Base-by-base conservation (phyloP, 2,329 filamentous ascomycete genomes). In the Monosporascus sp. region DNA sequence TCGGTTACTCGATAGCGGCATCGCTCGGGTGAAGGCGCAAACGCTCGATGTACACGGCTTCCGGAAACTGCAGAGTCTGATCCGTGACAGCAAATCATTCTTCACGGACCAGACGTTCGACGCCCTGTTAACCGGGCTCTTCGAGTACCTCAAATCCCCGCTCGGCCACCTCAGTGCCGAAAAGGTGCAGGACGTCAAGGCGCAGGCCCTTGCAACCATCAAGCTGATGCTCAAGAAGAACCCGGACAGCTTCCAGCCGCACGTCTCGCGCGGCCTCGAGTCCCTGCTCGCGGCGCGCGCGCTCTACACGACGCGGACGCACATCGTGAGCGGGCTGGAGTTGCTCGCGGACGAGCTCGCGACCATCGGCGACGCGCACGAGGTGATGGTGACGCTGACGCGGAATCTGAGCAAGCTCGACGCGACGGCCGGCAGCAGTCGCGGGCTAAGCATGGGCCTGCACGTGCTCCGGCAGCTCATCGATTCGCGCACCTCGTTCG, bases 21-120 rank as follows among this genome's bases (percentile, higher is more conserved):
- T 92, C 60, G 76, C 84, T 50, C 87, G 88, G 58, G 86, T 92
- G 61, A 84, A 84, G 60, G 78, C 82, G 31, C 83, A 84, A 62
- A 83, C 83, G 1, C 80, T 93, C n/a, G 89, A 92, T 65, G 87
- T 89, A 3, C 88, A 91, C 65, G 88, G 88, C 53, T 91, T 92
- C 76, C 83, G 88, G 51, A 88, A 89, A 64, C 76, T 92, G 48
- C 88, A 92, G 68, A 85, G 85, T 40, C 79, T 91, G 59, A 79
- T 91, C 55, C 85, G 87, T 58, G 85, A 88, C 54, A 82, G 78
- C 64, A 80, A 80, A 62, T 78, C 84, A 16, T 76, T 83, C 20
- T 84, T 88, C 65, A 78, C 79, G 1, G 82, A 86, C 55, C 83
- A 86, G 48, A 87, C 83, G 59, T 91, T 90, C 56, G 82, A 87